These are phyloP conservation scores for Cornus suecica DNA, from an alignment of 148 eudicot species.

Conservation along the genomic window DNA sequence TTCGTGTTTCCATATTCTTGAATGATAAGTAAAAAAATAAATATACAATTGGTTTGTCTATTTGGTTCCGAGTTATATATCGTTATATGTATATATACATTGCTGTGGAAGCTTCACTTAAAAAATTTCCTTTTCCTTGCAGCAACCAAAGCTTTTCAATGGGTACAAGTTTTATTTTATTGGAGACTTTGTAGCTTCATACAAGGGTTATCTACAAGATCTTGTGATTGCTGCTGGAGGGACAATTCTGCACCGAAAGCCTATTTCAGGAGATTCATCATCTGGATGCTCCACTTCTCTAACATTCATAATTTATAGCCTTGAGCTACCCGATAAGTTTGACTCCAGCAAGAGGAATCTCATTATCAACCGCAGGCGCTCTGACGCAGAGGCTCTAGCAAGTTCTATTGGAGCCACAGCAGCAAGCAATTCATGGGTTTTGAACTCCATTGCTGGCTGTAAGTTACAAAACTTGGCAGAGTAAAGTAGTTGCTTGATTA, in stretches of 20 bases:
- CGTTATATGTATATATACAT: background rate
- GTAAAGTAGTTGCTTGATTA: background rate
- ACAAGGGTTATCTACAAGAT: constrained; percentile 75
- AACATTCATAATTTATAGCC: constrained; percentile 51
- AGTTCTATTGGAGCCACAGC: constrained; percentile 43
- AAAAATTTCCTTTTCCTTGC: constrained; percentile 21
- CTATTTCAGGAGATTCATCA: constrained; percentile 40
- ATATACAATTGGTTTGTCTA: background rate
- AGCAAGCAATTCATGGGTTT: constrained; percentile 72
- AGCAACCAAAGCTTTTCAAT: constrained; percentile 87
- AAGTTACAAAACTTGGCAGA: constrained; percentile 42
- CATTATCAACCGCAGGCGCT: constrained; percentile 37
- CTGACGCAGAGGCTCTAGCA: constrained; percentile 73
- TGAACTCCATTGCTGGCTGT: constrained; percentile 77
- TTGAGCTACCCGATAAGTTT: constrained; percentile 60
- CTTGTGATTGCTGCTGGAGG: constrained; percentile 83
- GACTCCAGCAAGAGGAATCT: constrained; percentile 30
- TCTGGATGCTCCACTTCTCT: constrained; percentile 9
- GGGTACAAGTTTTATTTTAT: constrained; percentile 61
- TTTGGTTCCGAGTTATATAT: background rate
- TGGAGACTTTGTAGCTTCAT: constrained; percentile 69
- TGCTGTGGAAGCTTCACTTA: background rate
- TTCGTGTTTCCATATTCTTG: too few species aligned
- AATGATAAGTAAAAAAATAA: background rate
- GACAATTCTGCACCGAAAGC: constrained; percentile 71